Evolutionary conservation across 1,284 basidiomycete species (phyloP).

Genomic region (Trichosporon sp.): DNA sequence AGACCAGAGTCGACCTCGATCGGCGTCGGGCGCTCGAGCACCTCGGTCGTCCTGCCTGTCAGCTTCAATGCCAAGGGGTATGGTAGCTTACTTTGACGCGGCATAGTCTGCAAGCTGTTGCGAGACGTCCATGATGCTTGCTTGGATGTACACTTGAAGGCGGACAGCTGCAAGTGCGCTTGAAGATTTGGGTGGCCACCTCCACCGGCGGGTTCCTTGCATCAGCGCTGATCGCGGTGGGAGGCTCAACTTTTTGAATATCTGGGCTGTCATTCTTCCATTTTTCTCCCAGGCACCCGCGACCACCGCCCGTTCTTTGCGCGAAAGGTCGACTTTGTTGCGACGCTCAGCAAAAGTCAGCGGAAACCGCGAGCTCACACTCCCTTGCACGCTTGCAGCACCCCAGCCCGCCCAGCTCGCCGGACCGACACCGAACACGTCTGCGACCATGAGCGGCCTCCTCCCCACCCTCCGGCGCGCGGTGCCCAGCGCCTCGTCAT

Average conservation of each 20-base stretch:
- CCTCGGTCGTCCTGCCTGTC: slow-evolving; percentile 9
- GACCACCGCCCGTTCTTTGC: background rate
- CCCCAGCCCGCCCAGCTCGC: background rate
- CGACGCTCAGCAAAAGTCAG: background rate
- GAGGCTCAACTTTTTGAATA: slow-evolving; percentile 19
- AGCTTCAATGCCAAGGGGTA: background rate
- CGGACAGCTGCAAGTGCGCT: background rate
- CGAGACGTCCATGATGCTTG: slow-evolving; percentile 41
- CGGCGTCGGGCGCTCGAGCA: slow-evolving; percentile 72
- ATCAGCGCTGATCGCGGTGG: background rate
- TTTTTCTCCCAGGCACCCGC: slow-evolving; percentile 13
- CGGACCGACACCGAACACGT: background rate
- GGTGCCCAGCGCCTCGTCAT: slow-evolving; percentile 15
- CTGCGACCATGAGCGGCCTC: slow-evolving; percentile 17
- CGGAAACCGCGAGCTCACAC: background rate
- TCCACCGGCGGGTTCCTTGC: slow-evolving; percentile 6
- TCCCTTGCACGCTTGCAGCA: background rate
- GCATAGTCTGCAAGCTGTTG: slow-evolving; percentile 41
- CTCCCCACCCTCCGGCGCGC: slow-evolving; percentile 11
- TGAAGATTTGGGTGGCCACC: slow-evolving; percentile 9
- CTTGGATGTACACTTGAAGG: background rate
- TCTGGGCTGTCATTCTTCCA: slow-evolving; percentile 9
- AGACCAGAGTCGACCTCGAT: slow-evolving; percentile 78
- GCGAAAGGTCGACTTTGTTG: background rate
- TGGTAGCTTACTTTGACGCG: slow-evolving; percentile 33